A percentile compares a stretch with the other conserved stretches of the same genome.
Conservation (phyloP, 352 stramenopile species). For the Peronospora belbahrii region DNA sequence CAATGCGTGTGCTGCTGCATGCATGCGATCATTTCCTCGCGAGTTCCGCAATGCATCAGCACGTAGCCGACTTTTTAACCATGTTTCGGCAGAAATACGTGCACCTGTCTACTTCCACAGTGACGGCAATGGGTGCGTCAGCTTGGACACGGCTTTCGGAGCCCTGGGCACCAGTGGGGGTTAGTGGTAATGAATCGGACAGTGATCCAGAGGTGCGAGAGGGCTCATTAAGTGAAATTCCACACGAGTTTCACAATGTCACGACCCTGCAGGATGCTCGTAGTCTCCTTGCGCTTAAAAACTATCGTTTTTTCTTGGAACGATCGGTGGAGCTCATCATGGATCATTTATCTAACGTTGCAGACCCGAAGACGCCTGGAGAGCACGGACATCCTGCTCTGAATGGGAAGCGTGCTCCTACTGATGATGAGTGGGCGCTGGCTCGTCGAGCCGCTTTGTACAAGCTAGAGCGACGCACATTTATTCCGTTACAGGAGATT, state of each 20-base stretch:
- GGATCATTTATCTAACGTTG: conserved; percentile 25
- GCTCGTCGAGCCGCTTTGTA: conserved; percentile 41
- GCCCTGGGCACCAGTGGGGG: conserved; percentile 13
- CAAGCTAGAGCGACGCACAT: conserved; percentile 56
- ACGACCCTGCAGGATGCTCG: conserved; percentile 41
- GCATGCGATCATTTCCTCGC: conserved; percentile 43
- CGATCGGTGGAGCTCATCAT: conserved; percentile 46
- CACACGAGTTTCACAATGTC: conserved; percentile 28
- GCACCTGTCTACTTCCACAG: conserved; percentile 3
- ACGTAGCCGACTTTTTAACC: conserved; percentile 34
- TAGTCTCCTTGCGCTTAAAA: conserved; percentile 53
- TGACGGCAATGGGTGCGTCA: conserved; percentile 11
- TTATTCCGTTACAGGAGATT: conserved; percentile 57
- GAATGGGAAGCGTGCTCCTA: conserved; percentile 14
- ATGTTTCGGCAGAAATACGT: conserved; percentile 57
- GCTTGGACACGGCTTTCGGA: conserved; percentile 29
- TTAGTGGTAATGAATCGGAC: conserved; percentile 15
- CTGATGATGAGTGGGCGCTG: conserved; percentile 48
- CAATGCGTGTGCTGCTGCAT: conserved; percentile 29
- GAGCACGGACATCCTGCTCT: conserved; percentile 10
- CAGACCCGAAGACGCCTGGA: conserved; percentile 14
- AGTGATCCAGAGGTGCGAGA: conserved; percentile 25
- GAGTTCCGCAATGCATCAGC: conserved; percentile 29
- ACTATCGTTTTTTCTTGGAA: conserved; percentile 71
- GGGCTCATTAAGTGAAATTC: conserved; percentile 14